A percentile compares a stretch with the other conserved stretches of the same genome.
phyloP scores from a whole-genome alignment of 305 asterid species.

The Caryopteris hybrid region DNA sequence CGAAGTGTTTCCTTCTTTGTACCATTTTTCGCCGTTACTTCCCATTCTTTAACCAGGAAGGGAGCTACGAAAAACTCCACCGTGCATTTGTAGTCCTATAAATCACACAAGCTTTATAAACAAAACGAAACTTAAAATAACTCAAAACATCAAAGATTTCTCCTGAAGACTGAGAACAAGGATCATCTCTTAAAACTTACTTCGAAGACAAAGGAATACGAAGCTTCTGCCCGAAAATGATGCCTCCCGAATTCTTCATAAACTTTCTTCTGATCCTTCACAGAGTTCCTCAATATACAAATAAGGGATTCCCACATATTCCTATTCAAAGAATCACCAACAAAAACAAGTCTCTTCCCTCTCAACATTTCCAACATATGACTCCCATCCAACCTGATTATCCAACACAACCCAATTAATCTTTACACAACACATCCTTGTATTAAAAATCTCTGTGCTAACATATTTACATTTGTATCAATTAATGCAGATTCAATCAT shows the following conservation, averaged over 20 bases:
- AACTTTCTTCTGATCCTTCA: conserved; percentile 45
- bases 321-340: conserved; percentile 66
- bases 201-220: conserved; percentile 57
- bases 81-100: conserved; percentile 52
- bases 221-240: conserved; percentile 48
- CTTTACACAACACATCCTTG: no score
- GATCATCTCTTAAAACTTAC: conserved; percentile 23
- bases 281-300: conserved; percentile 52
- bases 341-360: conserved; percentile 57
- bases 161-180: no score
- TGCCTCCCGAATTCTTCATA: conserved; percentile 54
- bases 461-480: no score
- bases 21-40: conserved; percentile 31
- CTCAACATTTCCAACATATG: conserved; percentile 58
- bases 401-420: no score
- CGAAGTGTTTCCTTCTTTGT: conserved; percentile 58
- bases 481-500: not conserved
- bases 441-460: no score
- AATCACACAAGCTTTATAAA: not conserved
- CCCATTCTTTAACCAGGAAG: conserved; percentile 67
- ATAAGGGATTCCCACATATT: conserved; percentile 80
- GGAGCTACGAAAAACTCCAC: conserved; percentile 67
- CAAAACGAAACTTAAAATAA: not conserved
- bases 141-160: not conserved
- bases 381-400: conserved; percentile 53